Conservation (phyloP, 305 asterid species). For the Fraxinus baroniana region DNA sequence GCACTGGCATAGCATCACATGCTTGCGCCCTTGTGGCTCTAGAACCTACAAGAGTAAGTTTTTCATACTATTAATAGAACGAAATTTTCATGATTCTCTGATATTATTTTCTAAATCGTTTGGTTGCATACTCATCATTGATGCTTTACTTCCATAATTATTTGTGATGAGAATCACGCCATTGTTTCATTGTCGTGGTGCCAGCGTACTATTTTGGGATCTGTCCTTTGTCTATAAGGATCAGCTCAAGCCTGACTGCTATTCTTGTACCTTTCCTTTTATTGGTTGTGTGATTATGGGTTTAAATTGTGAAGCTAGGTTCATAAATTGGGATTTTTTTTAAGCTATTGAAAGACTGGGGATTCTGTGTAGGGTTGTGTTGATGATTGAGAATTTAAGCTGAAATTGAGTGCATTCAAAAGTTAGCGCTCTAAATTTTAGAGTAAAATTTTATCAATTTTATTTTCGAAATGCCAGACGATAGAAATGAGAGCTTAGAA, state of each 20-base stretch:
- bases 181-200: constrained; percentile 76
- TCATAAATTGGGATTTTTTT: constrained; percentile 21
- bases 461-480: too few species aligned
- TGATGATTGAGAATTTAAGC: neutral
- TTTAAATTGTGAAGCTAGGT: neutral
- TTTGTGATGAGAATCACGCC: constrained; percentile 80
- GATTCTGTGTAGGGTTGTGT: neutral
- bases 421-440: constrained; percentile 1
- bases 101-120: too few species aligned
- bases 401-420: neutral
- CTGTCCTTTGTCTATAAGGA: constrained; percentile 84
- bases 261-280: constrained; percentile 44
- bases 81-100: neutral
- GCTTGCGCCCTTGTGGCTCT: constrained; percentile 93
- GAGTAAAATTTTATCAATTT: neutral
- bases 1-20: constrained; percentile 77
- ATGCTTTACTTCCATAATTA: neutral
- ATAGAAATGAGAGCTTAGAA: too few species aligned
- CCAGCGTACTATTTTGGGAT: constrained; percentile 91
- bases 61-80: neutral
- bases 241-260: constrained; percentile 87
- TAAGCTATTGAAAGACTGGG: neutral
- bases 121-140: neutral
- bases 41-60: constrained; percentile 83
- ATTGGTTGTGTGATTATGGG: neutral